Percentiles rank a stretch among this genome's conserved stretches.
Evolutionary conservation across 1,284 basidiomycete genomes (phyloP).

Genomic region (Calocybe gambosa): DNA sequence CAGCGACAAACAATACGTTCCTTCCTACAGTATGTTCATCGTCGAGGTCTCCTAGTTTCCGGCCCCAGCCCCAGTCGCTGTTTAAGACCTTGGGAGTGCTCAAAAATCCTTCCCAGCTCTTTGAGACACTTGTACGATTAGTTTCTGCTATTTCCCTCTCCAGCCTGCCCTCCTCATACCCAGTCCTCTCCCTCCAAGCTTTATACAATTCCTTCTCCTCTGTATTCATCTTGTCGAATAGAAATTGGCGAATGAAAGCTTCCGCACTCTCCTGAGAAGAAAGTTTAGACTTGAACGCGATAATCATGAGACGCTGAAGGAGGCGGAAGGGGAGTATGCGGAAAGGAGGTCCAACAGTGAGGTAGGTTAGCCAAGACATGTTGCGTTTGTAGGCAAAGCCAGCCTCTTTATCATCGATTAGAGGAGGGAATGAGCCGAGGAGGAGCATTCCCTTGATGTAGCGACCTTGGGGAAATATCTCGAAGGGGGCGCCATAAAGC

Average conservation of each 20-base stretch:
- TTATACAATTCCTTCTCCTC: constrained; percentile 30
- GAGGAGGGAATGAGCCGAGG: constrained; percentile 32
- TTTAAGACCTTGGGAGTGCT: constrained; percentile 29
- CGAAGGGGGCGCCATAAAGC: constrained; percentile 41
- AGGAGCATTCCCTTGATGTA: constrained; percentile 36
- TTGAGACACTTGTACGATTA: constrained; percentile 32
- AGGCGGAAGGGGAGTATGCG: constrained; percentile 29
- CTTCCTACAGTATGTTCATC: constrained; percentile 31
- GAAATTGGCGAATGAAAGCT: constrained; percentile 24
- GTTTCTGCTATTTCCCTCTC: constrained; percentile 31
- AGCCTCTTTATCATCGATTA: constrained; percentile 28
- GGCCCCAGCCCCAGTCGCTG: constrained; percentile 40
- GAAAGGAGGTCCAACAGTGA: constrained; percentile 31
- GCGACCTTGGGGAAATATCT: constrained; percentile 37
- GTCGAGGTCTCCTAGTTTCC: constrained; percentile 30
- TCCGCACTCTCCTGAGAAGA: constrained; percentile 30
- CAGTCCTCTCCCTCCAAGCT: constrained; percentile 31
- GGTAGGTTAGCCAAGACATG: constrained; percentile 34
- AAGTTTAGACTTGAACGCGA: constrained; percentile 20
- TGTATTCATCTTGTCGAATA: constrained; percentile 36
- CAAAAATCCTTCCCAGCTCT: constrained; percentile 39
- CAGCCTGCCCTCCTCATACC: constrained; percentile 30
- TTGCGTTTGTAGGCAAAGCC: constrained; percentile 24
- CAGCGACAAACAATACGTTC: constrained; percentile 33
- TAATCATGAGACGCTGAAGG: constrained; percentile 20